Conservation (phyloP, 345 rosid genomes). For the Angophora floribunda region DNA sequence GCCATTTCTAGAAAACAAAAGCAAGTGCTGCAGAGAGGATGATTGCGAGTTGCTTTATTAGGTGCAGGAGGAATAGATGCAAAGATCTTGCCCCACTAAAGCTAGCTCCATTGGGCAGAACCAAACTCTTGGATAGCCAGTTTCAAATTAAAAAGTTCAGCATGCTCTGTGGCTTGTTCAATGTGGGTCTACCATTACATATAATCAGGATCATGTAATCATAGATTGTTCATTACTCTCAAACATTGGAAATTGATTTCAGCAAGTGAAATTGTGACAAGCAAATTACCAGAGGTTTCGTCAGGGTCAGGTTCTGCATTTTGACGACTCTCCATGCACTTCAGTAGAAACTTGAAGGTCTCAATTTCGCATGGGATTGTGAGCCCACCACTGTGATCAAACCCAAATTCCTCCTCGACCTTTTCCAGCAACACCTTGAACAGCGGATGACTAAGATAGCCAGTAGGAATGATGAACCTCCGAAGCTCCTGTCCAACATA, state of each 20-base stretch:
- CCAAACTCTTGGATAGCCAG: not conserved
- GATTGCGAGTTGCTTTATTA: not conserved
- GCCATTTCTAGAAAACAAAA: not conserved
- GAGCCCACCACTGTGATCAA: slow-evolving; percentile 74
- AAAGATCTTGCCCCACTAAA: not conserved
- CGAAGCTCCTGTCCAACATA: slow-evolving; percentile 87
- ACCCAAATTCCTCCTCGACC: slow-evolving; percentile 90
- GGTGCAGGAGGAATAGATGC: not conserved
- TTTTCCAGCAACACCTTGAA: slow-evolving; percentile 85
- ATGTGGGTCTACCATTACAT: not conserved
- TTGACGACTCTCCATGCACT: slow-evolving; percentile 65
- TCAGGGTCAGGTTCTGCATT: slow-evolving; percentile 34
- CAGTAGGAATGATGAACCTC: slow-evolving; percentile 88
- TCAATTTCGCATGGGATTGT: slow-evolving; percentile 94
- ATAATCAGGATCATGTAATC: not conserved
- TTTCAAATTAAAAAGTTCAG: not conserved
- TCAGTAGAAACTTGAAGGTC: slow-evolving; percentile 83
- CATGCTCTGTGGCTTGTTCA: not conserved
- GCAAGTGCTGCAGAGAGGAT: not conserved
- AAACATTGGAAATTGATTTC: not conserved
- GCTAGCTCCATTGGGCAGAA: not conserved
- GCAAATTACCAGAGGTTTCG: slow-evolving; percentile 17
- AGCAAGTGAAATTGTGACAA: not conserved
- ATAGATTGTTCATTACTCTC: not conserved
- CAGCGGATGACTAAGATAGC: slow-evolving; percentile 73